Conservation (phyloP, 306 rosid genomes). For the Geum urbanum region DNA sequence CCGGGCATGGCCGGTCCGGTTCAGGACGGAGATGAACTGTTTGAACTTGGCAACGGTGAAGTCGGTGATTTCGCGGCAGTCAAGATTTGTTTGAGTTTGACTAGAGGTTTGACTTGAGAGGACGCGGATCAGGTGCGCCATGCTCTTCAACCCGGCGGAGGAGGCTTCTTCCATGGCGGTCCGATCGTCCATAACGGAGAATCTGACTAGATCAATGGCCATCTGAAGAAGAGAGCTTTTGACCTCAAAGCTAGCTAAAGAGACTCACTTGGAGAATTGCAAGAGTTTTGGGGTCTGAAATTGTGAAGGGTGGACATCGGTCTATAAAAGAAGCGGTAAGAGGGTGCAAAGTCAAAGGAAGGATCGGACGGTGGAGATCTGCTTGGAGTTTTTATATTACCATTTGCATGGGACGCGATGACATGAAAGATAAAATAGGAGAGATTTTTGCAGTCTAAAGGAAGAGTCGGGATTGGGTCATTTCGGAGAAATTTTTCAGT, state of each 20-base stretch:
- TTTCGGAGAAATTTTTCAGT: no score
- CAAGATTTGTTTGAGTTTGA: slow-evolving; percentile 28
- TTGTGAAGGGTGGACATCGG: neutral
- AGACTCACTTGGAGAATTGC: neutral
- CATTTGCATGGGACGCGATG: slow-evolving; percentile 13
- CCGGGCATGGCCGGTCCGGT: slow-evolving; percentile 84
- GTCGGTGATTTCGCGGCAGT: slow-evolving; percentile 58
- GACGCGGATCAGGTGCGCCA: slow-evolving; percentile 55
- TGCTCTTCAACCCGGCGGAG: slow-evolving; percentile 60
- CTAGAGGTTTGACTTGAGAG: slow-evolving; percentile 45
- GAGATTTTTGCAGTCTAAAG: neutral
- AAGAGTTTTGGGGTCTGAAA: neutral
- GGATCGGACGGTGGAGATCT: slow-evolving; percentile 43
- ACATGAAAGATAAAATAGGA: slow-evolving; percentile 1
- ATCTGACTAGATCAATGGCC: slow-evolving; percentile 46
- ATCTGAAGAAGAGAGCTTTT: slow-evolving; percentile 13
- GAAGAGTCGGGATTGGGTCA: neutral
- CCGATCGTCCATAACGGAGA: slow-evolving; percentile 42
- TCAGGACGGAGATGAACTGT: slow-evolving; percentile 51
- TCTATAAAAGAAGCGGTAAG: slow-evolving; percentile 36
- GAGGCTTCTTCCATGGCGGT: slow-evolving; percentile 64
- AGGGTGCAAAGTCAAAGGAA: slow-evolving; percentile 42
- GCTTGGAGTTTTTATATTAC: slow-evolving; percentile 22
- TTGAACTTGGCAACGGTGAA: slow-evolving; percentile 72
- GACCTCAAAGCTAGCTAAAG: neutral